Percentiles rank a stretch among this genome's conserved stretches.
Evolutionary conservation across 2,329 filamentous ascomycete species (phyloP).

Genomic region (Ceratocystis variospora): DNA sequence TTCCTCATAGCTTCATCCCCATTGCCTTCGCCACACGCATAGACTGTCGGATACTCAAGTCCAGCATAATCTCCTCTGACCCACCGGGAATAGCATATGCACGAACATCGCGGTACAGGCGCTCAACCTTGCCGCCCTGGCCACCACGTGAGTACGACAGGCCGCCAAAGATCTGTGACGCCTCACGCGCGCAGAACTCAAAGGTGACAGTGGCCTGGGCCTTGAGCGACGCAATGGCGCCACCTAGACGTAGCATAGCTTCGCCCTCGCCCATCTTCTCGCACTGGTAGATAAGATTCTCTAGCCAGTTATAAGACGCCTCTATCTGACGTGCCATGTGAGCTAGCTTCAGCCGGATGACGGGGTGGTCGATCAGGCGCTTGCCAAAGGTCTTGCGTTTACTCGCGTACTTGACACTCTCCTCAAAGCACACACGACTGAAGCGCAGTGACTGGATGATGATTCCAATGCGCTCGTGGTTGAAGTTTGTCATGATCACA

Average conservation of each 20-base stretch:
- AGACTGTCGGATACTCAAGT: conserved; percentile 84
- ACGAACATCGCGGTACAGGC: conserved; percentile 85
- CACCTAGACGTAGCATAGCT: conserved; percentile 89
- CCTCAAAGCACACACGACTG: conserved; percentile 91
- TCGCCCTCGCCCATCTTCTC: conserved; percentile 85
- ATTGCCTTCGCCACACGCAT: conserved; percentile 77
- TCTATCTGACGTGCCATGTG: conserved; percentile 98
- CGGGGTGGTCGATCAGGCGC: conserved; percentile 89
- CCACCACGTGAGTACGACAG: conserved; percentile 84
- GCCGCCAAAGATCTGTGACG: conserved; percentile 93
- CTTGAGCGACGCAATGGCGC: conserved; percentile 85
- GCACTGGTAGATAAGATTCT: conserved; percentile 89
- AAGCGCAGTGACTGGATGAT: conserved; percentile 96
- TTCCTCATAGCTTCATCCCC: conserved; percentile 78
- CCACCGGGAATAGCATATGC: conserved; percentile 95
- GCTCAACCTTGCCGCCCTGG: conserved; percentile 89
- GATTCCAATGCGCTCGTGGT: conserved; percentile 97
- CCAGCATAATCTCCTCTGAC: conserved; percentile 96
- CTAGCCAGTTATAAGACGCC: conserved; percentile 91
- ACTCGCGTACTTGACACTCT: conserved; percentile 90
- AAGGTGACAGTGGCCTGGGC: conserved; percentile 89
- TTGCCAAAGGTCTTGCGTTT: conserved; percentile 96
- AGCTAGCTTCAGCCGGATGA: conserved; percentile 93
- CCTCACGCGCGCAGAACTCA: conserved; percentile 94
- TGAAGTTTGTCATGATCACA: conserved; percentile 99